phyloP scores from a whole-genome alignment of 75 land plant genomes.

The Pinus tabuliformis region DNA sequence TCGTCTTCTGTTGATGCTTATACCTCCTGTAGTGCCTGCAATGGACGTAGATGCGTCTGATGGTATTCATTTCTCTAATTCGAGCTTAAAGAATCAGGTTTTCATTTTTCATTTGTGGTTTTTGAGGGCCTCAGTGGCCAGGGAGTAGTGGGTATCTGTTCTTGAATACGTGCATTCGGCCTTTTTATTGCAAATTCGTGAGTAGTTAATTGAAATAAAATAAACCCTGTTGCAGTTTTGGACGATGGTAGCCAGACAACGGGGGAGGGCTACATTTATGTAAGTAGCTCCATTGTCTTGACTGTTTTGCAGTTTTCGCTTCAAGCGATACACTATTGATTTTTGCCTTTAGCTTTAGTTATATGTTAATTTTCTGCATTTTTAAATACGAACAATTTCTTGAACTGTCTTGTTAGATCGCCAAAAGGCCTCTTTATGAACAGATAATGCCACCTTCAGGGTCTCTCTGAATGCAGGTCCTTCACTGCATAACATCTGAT shows the following conservation, averaged over 20 bases:
- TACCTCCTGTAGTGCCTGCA: slow-evolving; percentile 80
- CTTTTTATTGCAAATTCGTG: too few species aligned
- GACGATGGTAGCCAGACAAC: slow-evolving; percentile 52
- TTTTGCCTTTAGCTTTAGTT: too few species aligned
- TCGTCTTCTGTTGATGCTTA: slow-evolving; percentile 66
- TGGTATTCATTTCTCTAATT: slow-evolving; percentile 28
- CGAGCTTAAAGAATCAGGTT: background rate
- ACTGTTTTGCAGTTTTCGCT: too few species aligned
- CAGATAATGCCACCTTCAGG: background rate
- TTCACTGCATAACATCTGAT: background rate
- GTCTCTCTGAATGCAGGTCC: background rate
- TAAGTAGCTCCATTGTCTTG: slow-evolving; percentile 22
- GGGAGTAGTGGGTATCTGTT: too few species aligned
- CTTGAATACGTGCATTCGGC: too few species aligned
- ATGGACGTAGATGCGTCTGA: slow-evolving; percentile 88
- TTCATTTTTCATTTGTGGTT: background rate
- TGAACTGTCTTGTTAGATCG: background rate
- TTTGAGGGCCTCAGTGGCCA: background rate
- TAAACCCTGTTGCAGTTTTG: slow-evolving; percentile 46
- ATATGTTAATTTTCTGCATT: background rate
- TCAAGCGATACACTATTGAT: too few species aligned
- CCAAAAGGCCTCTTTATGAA: background rate
- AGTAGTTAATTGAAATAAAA: too few species aligned
- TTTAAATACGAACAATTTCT: background rate
- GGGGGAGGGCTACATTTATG: slow-evolving; percentile 75